A percentile compares a stretch with the other conserved stretches of the same genome.
Conservation (phyloP, 192 early-diverging fungal genomes). For the Coemansia sp. region DNA sequence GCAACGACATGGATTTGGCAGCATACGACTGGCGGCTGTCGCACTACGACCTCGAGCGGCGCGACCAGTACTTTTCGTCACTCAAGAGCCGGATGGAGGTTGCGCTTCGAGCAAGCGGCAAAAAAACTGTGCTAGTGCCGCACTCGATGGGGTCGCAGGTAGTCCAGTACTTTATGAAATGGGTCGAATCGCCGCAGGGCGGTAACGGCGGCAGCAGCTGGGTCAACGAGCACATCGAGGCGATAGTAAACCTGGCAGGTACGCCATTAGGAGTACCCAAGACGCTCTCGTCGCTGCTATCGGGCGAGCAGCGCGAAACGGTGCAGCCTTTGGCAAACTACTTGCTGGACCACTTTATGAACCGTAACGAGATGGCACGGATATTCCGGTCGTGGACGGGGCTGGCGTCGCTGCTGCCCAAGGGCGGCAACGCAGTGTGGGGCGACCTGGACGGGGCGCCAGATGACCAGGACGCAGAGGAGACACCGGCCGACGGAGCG, state of each 20-base stretch:
- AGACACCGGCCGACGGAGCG: neutral
- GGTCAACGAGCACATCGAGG: slow-evolving; percentile 74
- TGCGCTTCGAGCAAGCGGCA: slow-evolving; percentile 42
- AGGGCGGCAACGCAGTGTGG: slow-evolving; percentile 82
- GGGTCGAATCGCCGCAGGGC: slow-evolving; percentile 69
- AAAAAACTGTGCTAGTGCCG: slow-evolving; percentile 56
- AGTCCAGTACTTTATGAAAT: slow-evolving; percentile 82
- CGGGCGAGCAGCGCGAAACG: slow-evolving; percentile 83
- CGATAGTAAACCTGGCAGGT: slow-evolving; percentile 83
- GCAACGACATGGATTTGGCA: slow-evolving; percentile 82
- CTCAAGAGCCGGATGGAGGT: slow-evolving; percentile 74
- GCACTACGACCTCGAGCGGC: slow-evolving; percentile 69
- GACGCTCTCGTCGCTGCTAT: slow-evolving; percentile 68
- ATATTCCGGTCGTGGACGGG: slow-evolving; percentile 85
- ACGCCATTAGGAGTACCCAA: slow-evolving; percentile 86
- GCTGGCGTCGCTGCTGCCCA: slow-evolving; percentile 72
- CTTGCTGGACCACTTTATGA: slow-evolving; percentile 84
- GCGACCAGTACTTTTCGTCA: slow-evolving; percentile 80
- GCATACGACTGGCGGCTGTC: slow-evolving; percentile 89
- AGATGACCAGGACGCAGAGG: slow-evolving; percentile 54
- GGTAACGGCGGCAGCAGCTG: slow-evolving; percentile 71
- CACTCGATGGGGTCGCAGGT: slow-evolving; percentile 64
- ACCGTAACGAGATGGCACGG: slow-evolving; percentile 64
- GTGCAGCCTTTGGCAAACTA: slow-evolving; percentile 73
- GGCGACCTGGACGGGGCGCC: slow-evolving; percentile 65